A percentile compares a stretch with the other conserved stretches of the same genome.
Conservation (phyloP, 1,284 basidiomycete species). For the Trichosporon faecale region DNA sequence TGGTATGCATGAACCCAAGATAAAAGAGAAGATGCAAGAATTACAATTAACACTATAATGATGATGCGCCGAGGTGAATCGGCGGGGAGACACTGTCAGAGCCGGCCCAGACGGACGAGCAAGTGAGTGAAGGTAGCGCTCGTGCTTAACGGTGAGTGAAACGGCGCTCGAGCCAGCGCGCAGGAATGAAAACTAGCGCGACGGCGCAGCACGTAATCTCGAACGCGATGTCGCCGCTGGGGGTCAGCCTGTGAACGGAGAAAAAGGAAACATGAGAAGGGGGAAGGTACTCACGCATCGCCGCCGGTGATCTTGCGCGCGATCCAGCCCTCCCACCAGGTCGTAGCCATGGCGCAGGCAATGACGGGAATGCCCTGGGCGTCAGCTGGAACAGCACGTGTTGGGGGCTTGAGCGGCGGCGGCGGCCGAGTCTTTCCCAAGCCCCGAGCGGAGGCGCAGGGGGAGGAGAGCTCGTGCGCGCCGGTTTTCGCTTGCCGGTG, state of each 20-base stretch:
- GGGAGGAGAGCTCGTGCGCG: background rate
- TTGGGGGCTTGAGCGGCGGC: background rate
- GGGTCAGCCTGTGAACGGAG: background rate
- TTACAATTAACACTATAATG: background rate
- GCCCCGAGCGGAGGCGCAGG: background rate
- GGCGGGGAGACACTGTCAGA: too few relatives aligned
- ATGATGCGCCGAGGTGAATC: background rate
- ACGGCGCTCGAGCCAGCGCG: conserved; percentile 44
- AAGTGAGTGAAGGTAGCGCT: too few relatives aligned
- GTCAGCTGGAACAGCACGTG: background rate
- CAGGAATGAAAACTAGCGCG: conserved; percentile 32
- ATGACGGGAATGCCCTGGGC: conserved; percentile 44
- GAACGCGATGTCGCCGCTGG: conserved; percentile 43
- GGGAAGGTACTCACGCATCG: conserved; percentile 31
- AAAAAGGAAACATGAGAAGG: background rate
- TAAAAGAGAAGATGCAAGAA: background rate
- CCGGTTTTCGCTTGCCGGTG: background rate
- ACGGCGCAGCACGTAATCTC: conserved; percentile 31
- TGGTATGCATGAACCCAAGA: background rate
- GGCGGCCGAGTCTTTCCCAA: too few relatives aligned
- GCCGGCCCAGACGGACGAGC: too few relatives aligned
- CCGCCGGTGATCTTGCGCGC: conserved; percentile 44
- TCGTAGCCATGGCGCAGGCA: conserved; percentile 47
- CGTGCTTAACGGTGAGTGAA: conserved; percentile 37
- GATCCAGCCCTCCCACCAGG: conserved; percentile 53